phyloP scores from a whole-genome alignment of 768 basidiomycete genomes.

The Daedaleopsis sinensis region DNA sequence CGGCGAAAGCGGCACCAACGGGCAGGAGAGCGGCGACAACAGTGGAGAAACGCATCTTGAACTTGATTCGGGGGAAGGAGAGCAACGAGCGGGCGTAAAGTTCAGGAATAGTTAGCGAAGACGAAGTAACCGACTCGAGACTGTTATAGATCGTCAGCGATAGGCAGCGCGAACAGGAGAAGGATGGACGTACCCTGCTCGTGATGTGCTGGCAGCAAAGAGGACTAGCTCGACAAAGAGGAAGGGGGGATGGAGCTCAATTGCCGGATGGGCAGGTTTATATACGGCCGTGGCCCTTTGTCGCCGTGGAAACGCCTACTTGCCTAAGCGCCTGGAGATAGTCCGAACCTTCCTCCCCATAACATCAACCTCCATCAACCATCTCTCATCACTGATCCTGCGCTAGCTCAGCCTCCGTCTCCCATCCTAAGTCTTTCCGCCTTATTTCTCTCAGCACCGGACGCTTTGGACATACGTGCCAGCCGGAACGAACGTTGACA shows the following conservation, averaged over 20 bases:
- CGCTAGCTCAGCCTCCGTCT: background rate
- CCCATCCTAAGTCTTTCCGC: background rate
- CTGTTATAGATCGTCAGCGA: slow-evolving; percentile 13
- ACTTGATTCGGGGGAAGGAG: slow-evolving; percentile 15
- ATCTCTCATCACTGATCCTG: background rate
- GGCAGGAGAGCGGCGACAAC: slow-evolving; percentile 43
- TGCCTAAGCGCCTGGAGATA: too few species aligned
- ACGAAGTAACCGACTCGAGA: slow-evolving; percentile 34
- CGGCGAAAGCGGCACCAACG: slow-evolving; percentile 49
- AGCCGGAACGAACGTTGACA: too few species aligned
- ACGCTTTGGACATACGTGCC: too few species aligned
- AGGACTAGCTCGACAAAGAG: slow-evolving; percentile 35
- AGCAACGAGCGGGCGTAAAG: slow-evolving; percentile 11
- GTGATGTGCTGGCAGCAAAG: slow-evolving; percentile 38
- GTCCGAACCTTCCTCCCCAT: too few species aligned
- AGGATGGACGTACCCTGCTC: slow-evolving; percentile 48
- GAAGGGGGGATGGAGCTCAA: slow-evolving; percentile 22
- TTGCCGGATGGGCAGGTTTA: slow-evolving; percentile 1
- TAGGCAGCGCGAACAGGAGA: background rate
- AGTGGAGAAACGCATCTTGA: slow-evolving; percentile 55
- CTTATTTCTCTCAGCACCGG: too few species aligned
- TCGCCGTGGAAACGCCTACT: slow-evolving; percentile 13
- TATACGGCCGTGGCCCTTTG: slow-evolving; percentile 1
- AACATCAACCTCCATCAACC: background rate
- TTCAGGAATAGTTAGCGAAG: slow-evolving; percentile 21